These are phyloP conservation scores for grape (Vitis vinifera) DNA, from an alignment of 164 flowering plant species.

Conservation along the genomic window ASM3070453v1 NC_081806.1:6719501-6720000, in stretches of 20 bases:
- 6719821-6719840: constrained; percentile 54
- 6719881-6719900: constrained; percentile 61
- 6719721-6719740: not conserved
- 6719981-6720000: constrained; percentile 17
- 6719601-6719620: constrained; percentile 65
- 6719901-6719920: constrained; percentile 51
- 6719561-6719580: constrained; percentile 66
- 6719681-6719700: not conserved
- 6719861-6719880: constrained; percentile 65
- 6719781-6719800: constrained; percentile 28
- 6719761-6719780: constrained; percentile 52
- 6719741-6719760: not conserved
- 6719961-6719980: constrained; percentile 22
- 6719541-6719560: constrained; percentile 28
- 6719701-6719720: not conserved
- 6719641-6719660: constrained; percentile 54
- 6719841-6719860: constrained; percentile 61
- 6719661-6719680: constrained; percentile 43
- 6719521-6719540: constrained; percentile 17
- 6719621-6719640: constrained; percentile 69
- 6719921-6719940: constrained; percentile 61
- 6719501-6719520: constrained; percentile 56
- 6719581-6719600: constrained; percentile 76
- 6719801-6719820: constrained; percentile 37
- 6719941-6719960: constrained; percentile 35